These are phyloP conservation scores for Penicillium vulpinum DNA, from an alignment of 2,329 filamentous ascomycete species.

Conservation along the genomic window DNA sequence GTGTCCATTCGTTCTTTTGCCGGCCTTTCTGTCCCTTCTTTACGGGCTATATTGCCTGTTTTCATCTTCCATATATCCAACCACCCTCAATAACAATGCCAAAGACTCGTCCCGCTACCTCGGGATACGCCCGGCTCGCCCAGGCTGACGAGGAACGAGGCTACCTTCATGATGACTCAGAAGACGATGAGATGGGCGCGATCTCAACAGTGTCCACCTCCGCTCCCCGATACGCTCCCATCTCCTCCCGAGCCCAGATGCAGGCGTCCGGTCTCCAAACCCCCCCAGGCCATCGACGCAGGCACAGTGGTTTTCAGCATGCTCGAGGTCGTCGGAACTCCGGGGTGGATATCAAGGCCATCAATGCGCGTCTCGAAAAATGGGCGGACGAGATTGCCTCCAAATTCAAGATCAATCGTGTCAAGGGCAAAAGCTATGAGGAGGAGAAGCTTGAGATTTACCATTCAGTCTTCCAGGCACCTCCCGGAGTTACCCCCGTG, in stretches of 20 bases:
- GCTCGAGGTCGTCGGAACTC: constrained; percentile 68
- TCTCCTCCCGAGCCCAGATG: constrained; percentile 53
- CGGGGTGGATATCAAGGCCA: constrained; percentile 95
- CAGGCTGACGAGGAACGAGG: constrained; percentile 67
- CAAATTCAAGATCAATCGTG: constrained; percentile 85
- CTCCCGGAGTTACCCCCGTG: constrained; percentile 79
- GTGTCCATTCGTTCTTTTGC: constrained; percentile 9
- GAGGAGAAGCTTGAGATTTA: constrained; percentile 93
- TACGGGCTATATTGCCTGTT: not conserved
- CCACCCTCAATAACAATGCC: constrained; percentile 56
- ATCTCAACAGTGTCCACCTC: constrained; percentile 57
- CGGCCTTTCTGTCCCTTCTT: constrained; percentile 14
- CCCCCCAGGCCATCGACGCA: constrained; percentile 46
- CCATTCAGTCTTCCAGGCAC: constrained; percentile 93
- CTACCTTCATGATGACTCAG: constrained; percentile 63
- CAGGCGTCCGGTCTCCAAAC: constrained; percentile 45
- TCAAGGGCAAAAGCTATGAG: constrained; percentile 71
- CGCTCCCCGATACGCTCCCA: constrained; percentile 63
- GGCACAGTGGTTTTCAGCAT: constrained; percentile 48
- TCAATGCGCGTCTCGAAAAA: constrained; percentile 89
- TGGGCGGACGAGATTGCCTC: constrained; percentile 98
- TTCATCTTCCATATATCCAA: constrained; percentile 10
- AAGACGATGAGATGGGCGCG: constrained; percentile 62
- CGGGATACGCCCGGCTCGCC: constrained; percentile 80
- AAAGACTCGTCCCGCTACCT: constrained; percentile 68